These are phyloP conservation scores for Microbotryomycetes sp. DNA, from an alignment of 1,284 basidiomycete species.

Conservation along the genomic window DNA sequence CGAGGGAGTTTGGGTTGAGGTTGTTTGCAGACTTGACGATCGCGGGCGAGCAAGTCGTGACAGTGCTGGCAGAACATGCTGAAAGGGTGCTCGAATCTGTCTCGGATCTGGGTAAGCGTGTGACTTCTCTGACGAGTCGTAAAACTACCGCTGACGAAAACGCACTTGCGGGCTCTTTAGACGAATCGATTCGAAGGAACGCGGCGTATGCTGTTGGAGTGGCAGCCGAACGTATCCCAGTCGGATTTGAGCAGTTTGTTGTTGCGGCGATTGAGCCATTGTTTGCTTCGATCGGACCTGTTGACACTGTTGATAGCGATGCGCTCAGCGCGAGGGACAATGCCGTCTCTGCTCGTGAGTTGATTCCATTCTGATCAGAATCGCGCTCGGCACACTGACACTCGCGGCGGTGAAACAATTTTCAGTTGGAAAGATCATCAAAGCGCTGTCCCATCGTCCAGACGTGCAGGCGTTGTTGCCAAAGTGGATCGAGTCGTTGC, in stretches of 20 bases:
- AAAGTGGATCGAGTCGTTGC: constrained; percentile 1
- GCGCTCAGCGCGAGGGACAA: constrained; percentile 5
- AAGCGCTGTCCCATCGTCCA: not conserved
- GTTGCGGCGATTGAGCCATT: constrained; percentile 2
- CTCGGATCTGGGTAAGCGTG: not conserved
- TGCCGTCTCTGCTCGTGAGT: constrained; percentile 5
- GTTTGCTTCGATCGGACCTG: not conserved
- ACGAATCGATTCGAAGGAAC: not conserved
- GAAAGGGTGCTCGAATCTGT: not conserved
- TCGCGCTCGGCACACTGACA: too few species aligned
- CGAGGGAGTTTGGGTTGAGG: constrained; percentile 4
- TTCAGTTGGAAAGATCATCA: constrained; percentile 12
- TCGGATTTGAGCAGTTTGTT: not conserved
- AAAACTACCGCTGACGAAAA: too few species aligned
- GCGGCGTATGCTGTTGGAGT: constrained; percentile 1
- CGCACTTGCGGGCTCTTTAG: too few species aligned
- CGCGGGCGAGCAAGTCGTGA: not conserved
- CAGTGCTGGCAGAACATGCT: not conserved
- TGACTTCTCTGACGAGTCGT: not conserved
- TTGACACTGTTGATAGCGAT: not conserved
- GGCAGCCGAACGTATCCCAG: not conserved
- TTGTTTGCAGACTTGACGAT: constrained; percentile 1
- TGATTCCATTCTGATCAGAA: not conserved
- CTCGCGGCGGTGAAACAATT: too few species aligned
- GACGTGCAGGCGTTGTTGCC: not conserved